A percentile compares a stretch with the other conserved stretches of the same genome.
Evolutionary conservation across 331 rosid species (phyloP).

Genomic region (Rhamnella rubrinervis): DNA sequence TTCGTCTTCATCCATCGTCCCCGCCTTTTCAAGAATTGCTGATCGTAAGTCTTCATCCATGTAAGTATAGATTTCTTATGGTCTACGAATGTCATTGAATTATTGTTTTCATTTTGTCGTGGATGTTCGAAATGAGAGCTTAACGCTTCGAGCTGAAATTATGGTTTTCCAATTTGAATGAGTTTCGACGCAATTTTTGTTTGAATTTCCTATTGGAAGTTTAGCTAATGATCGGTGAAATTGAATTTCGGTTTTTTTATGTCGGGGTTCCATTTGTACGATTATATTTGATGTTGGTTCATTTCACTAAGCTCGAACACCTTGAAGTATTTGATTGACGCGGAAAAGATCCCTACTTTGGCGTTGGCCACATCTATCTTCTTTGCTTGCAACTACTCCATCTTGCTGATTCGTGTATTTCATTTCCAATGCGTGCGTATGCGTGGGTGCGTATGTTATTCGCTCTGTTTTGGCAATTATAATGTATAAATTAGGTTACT

Average conservation of each 20-base stretch:
- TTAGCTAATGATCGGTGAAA: background rate
- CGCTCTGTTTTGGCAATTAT: conserved; percentile 13
- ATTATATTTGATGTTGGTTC: conserved; percentile 36
- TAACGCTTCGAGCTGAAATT: background rate
- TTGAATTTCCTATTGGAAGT: background rate
- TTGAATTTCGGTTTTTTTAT: conserved; percentile 1
- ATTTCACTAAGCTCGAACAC: conserved; percentile 22
- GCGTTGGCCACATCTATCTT: conserved; percentile 26
- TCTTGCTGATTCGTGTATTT: conserved; percentile 45
- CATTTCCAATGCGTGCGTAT: too few relatives aligned
- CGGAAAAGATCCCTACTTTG: conserved; percentile 22
- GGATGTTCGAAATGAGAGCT: background rate
- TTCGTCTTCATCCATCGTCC: too few relatives aligned
- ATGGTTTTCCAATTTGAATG: background rate
- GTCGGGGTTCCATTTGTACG: conserved; percentile 34
- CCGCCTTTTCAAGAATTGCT: too few relatives aligned
- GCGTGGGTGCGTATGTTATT: background rate
- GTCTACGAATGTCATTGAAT: too few relatives aligned
- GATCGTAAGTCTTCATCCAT: too few relatives aligned
- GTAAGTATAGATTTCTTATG: too few relatives aligned
- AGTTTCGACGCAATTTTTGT: conserved; percentile 8
- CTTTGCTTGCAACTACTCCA: conserved; percentile 13
- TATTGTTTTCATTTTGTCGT: background rate
- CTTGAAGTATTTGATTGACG: conserved; percentile 16
- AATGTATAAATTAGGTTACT: conserved; percentile 13